phyloP scores from a whole-genome alignment of 2,329 filamentous ascomycete genomes.

The Chalaropsis ovoidea region DNA sequence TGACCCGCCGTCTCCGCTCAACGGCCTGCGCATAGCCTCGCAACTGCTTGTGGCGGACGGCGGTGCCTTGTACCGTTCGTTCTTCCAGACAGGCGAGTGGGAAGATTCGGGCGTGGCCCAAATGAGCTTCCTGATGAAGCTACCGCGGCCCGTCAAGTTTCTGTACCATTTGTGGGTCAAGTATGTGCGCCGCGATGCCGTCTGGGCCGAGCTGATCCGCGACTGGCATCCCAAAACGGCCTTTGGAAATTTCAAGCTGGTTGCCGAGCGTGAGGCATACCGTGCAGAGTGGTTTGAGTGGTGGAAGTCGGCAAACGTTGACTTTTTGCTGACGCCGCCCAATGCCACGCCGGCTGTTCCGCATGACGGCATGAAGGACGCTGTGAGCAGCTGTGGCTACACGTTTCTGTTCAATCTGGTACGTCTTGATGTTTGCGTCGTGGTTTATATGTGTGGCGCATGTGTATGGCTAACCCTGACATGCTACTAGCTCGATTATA shows the following conservation, averaged over 20 bases:
- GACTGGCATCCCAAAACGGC: slow-evolving; percentile 65
- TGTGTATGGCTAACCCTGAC: neutral
- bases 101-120: slow-evolving; percentile 68
- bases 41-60: slow-evolving; percentile 79
- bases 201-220: slow-evolving; percentile 69
- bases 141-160: slow-evolving; percentile 66
- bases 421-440: slow-evolving; percentile 31
- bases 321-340: slow-evolving; percentile 72
- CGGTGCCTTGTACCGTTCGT: slow-evolving; percentile 65
- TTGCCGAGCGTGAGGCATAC: slow-evolving; percentile 65
- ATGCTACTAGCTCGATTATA: slow-evolving; percentile 64
- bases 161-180: slow-evolving; percentile 85
- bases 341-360: slow-evolving; percentile 86
- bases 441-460: neutral
- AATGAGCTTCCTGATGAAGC: slow-evolving; percentile 61
- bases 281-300: slow-evolving; percentile 71
- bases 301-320: slow-evolving; percentile 64
- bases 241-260: slow-evolving; percentile 73
- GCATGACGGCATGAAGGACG: slow-evolving; percentile 75
- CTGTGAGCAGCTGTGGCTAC: slow-evolving; percentile 78
- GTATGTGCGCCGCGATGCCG: slow-evolving; percentile 62
- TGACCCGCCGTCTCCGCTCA: slow-evolving; percentile 59
- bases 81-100: slow-evolving; percentile 66
- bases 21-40: slow-evolving; percentile 64
- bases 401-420: slow-evolving; percentile 88